These are phyloP conservation scores for Triadica sebifera DNA, from an alignment of 345 rosid genomes.

Conservation along the genomic window DNA sequence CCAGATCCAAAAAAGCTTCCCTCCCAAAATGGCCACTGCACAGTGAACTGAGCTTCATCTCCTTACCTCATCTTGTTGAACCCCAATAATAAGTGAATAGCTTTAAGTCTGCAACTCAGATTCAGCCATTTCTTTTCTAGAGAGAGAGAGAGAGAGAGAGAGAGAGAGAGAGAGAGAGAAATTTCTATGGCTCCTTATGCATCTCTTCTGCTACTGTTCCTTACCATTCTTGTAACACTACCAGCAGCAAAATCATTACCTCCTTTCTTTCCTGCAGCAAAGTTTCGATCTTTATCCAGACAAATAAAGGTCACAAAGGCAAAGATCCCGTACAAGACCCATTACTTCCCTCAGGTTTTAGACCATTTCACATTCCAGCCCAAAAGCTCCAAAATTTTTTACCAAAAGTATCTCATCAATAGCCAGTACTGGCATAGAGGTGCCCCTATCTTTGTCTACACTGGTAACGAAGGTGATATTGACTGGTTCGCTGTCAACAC, in stretches of 20 bases:
- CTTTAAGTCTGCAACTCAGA: neutral
- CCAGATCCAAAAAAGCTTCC: neutral
- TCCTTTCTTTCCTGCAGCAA: constrained; percentile 32
- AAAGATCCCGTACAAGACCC: constrained; percentile 43
- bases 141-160: too few relatives aligned
- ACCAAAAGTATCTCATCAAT: constrained; percentile 73
- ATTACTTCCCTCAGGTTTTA: constrained; percentile 63
- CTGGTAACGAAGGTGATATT: constrained; percentile 80
- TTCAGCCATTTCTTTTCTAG: neutral
- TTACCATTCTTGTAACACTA: constrained; percentile 17
- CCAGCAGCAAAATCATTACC: constrained; percentile 27
- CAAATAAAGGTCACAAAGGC: constrained; percentile 19
- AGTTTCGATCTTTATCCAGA: constrained; percentile 27
- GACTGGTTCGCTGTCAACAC: constrained; percentile 83
- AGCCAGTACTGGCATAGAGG: constrained; percentile 48
- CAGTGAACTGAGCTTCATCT: neutral
- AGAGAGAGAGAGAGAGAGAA: too few relatives aligned
- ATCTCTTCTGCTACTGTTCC: constrained; percentile 20
- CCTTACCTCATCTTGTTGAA: too few relatives aligned
- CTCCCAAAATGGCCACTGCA: neutral
- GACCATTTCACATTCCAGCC: constrained; percentile 72
- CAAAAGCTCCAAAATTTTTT: constrained; percentile 50
- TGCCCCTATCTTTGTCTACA: constrained; percentile 68
- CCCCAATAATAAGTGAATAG: neutral
- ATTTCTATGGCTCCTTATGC: constrained; percentile 24